Evolutionary conservation across 2,329 filamentous ascomycete species (phyloP).

Genomic region (Fusarium liriodendri): DNA sequence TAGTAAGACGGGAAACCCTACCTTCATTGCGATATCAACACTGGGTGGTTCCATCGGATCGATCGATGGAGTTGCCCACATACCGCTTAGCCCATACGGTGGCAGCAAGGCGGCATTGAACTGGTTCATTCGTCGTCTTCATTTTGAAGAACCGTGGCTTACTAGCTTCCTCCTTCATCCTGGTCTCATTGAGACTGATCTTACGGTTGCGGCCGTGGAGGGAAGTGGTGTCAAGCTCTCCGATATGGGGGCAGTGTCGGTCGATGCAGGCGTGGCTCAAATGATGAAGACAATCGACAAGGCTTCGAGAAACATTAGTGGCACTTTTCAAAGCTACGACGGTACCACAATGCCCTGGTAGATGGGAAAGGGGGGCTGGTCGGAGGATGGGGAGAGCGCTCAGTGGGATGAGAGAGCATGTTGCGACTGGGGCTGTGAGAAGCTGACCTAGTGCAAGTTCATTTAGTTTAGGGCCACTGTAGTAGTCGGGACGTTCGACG

Average conservation of each 20-base stretch:
- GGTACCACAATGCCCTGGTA: background rate
- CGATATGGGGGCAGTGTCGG: background rate
- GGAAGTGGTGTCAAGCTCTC: background rate
- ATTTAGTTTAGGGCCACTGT: too few relatives aligned
- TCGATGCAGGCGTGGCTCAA: background rate
- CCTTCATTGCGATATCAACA: slow-evolving; percentile 5
- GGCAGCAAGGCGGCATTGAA: slow-evolving; percentile 32
- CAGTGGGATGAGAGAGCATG: too few relatives aligned
- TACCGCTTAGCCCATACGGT: slow-evolving; percentile 4
- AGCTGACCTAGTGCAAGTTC: too few relatives aligned
- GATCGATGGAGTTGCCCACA: background rate
- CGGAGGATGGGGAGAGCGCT: too few relatives aligned
- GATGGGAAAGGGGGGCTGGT: background rate
- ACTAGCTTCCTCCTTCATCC: slow-evolving; percentile 25
- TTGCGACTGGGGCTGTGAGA: too few relatives aligned
- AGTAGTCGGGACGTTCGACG: too few relatives aligned
- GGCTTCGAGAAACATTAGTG: background rate
- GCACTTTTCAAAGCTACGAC: slow-evolving; percentile 5
- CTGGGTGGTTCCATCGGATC: background rate
- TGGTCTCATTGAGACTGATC: slow-evolving; percentile 11
- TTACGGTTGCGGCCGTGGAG: background rate
- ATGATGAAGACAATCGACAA: background rate
- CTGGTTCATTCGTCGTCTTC: slow-evolving; percentile 25
- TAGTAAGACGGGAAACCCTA: background rate
- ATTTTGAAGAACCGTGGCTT: slow-evolving; percentile 42